A percentile compares a stretch with the other conserved stretches of the same genome.
Conservation (phyloP, 371 early-diverging fungal species). For the Circinella umbellata region DNA sequence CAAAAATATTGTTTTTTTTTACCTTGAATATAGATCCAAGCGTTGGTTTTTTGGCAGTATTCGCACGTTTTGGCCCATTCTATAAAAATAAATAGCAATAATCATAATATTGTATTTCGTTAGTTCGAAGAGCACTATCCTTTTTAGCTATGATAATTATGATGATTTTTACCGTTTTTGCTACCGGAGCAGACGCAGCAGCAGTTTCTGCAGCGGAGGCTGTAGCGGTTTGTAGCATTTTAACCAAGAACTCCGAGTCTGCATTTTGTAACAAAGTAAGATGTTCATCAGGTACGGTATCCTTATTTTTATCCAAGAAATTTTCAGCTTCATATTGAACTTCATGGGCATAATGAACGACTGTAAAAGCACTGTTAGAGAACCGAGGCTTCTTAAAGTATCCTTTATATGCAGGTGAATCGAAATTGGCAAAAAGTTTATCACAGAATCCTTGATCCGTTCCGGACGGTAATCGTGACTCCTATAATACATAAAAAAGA, state of each 20-base stretch:
- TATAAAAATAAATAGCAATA: conserved; percentile 14
- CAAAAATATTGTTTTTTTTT: background rate
- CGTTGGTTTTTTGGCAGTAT: conserved; percentile 79
- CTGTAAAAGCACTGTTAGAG: conserved; percentile 78
- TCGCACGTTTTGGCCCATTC: conserved; percentile 20
- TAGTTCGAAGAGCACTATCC: background rate
- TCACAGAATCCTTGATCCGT: conserved; percentile 82
- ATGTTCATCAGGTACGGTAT: conserved; percentile 96
- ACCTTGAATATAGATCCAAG: conserved; percentile 86
- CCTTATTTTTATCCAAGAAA: conserved; percentile 99
- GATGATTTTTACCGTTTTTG: background rate
- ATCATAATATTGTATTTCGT: background rate
- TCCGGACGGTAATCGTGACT: conserved; percentile 91
- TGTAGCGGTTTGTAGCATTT: conserved; percentile 67
- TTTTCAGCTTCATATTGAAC: conserved; percentile 93
- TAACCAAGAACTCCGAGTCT: conserved; percentile 76
- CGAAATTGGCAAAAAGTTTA: conserved; percentile 85
- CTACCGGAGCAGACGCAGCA: conserved; percentile 19
- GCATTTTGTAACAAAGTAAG: conserved; percentile 72
- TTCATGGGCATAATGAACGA: conserved; percentile 92
- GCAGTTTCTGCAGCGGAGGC: conserved; percentile 43
- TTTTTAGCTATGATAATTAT: no score
- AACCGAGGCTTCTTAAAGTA: conserved; percentile 94
- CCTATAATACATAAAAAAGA: conserved; percentile 25
- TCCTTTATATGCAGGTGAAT: conserved; percentile 66